Evolutionary conservation across 2,329 filamentous ascomycete genomes (phyloP).

Genomic region (Zopfia rhizophila): DNA sequence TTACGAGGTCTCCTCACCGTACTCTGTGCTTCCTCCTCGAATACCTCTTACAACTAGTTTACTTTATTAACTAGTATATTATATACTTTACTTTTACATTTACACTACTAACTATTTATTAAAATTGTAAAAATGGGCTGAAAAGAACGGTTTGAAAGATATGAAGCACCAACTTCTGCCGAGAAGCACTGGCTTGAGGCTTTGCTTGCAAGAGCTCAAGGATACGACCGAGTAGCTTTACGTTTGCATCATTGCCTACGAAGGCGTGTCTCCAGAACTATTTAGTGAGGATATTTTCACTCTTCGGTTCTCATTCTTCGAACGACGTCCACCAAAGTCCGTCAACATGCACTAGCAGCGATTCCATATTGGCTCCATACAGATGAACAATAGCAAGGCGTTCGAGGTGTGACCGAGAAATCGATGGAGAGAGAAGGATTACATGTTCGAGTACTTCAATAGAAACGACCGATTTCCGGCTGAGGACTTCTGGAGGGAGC

Average conservation of each 20-base stretch:
- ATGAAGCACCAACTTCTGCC: conserved; percentile 78
- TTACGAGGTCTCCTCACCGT: too few species aligned
- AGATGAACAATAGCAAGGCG: conserved; percentile 74
- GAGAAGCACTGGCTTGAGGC: conserved; percentile 81
- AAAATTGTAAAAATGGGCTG: conserved; percentile 80
- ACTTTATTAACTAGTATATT: too few species aligned
- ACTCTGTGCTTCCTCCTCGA: too few species aligned
- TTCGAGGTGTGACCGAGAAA: conserved; percentile 89
- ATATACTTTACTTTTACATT: too few species aligned
- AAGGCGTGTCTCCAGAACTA: conserved; percentile 75
- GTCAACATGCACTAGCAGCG: conserved; percentile 97
- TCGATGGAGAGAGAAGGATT: conserved; percentile 93
- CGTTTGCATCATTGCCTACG: conserved; percentile 95
- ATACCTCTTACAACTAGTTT: too few species aligned
- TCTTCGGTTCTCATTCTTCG: conserved; percentile 84
- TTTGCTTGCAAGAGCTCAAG: conserved; percentile 80
- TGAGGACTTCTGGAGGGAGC: conserved; percentile 61
- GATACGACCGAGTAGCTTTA: conserved; percentile 83
- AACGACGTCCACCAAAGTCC: conserved; percentile 89
- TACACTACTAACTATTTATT: too few species aligned
- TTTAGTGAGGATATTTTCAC: conserved; percentile 88
- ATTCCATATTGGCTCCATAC: conserved; percentile 83
- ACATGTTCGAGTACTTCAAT: conserved; percentile 82
- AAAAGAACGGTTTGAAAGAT: conserved; percentile 76
- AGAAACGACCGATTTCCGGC: conserved; percentile 81